phyloP scores from a whole-genome alignment of 495 filamentous ascomycete genomes.

The Lophiostoma macrostomum region DNA sequence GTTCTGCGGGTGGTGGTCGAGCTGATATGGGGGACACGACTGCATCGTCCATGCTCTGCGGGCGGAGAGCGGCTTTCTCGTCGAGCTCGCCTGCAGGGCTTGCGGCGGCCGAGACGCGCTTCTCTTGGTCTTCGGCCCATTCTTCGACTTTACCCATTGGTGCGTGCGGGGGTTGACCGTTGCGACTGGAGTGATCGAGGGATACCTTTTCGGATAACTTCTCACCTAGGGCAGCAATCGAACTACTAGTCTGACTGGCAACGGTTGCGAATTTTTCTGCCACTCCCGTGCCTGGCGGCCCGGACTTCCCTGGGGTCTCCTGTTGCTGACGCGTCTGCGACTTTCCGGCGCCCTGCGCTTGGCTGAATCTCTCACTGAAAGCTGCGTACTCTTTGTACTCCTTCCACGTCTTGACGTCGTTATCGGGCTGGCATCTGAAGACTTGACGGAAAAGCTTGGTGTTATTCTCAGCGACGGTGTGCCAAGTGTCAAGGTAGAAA shows the following conservation, averaged over 20 bases:
- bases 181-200: conserved; percentile 37
- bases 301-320: conserved; percentile 27
- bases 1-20: background rate
- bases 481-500: conserved; percentile 88
- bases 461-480: conserved; percentile 86
- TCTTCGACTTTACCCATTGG: conserved; percentile 45
- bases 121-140: conserved; percentile 40
- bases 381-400: conserved; percentile 85
- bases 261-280: conserved; percentile 17
- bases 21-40: conserved; percentile 11
- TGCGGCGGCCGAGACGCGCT: background rate
- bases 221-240: conserved; percentile 25
- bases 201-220: conserved; percentile 34
- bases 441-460: conserved; percentile 89
- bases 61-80: conserved; percentile 43
- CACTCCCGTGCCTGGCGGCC: conserved; percentile 35
- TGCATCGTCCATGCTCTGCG: conserved; percentile 11
- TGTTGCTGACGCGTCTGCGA: conserved; percentile 36
- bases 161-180: too few species aligned
- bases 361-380: conserved; percentile 75
- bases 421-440: conserved; percentile 96
- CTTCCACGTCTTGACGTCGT: conserved; percentile 87
- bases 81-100: conserved; percentile 31
- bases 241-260: conserved; percentile 11
- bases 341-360: conserved; percentile 48